These are phyloP conservation scores for Blastobotrys peoriensis DNA, from an alignment of 805 yeast genomes.

Conservation along the genomic window DNA sequence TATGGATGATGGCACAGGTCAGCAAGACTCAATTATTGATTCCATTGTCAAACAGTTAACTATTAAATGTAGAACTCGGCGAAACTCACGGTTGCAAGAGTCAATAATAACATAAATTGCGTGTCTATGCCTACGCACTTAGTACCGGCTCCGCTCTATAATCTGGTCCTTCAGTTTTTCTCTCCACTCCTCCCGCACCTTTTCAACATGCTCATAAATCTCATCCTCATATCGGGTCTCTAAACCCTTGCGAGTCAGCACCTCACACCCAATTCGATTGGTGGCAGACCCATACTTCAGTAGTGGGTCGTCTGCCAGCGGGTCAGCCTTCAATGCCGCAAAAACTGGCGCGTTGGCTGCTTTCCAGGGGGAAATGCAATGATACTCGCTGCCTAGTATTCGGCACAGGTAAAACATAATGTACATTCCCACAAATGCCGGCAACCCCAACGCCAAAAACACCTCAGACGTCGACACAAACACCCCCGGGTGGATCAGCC, in stretches of 20 bases:
- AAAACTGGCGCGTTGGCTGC: constrained; percentile 86
- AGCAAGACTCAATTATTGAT: too few species aligned
- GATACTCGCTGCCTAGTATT: constrained; percentile 78
- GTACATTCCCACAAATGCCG: constrained; percentile 84
- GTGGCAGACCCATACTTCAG: constrained; percentile 72
- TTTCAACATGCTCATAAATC: constrained; percentile 58
- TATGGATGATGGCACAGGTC: too few species aligned
- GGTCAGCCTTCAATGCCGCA: constrained; percentile 51
- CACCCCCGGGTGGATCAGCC: constrained; percentile 89
- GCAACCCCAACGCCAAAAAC: constrained; percentile 57
- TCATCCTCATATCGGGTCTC: constrained; percentile 47
- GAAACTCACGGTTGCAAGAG: too few species aligned
- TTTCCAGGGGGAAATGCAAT: constrained; percentile 77
- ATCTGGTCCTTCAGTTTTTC: constrained; percentile 68
- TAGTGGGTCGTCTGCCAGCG: constrained; percentile 41
- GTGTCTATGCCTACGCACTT: too few species aligned
- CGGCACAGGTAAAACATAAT: constrained; percentile 78
- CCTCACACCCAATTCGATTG: constrained; percentile 57
- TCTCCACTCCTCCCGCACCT: constrained; percentile 64
- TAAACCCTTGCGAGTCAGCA: constrained; percentile 39
- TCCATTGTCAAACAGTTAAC: too few species aligned
- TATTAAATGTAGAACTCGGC: too few species aligned
- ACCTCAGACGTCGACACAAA: constrained; percentile 78
- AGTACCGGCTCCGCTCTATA: constrained; percentile 34
- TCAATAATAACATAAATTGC: too few species aligned